These are phyloP conservation scores for Galerina marginata DNA, from an alignment of 768 basidiomycete species.

Conservation along the genomic window DNA sequence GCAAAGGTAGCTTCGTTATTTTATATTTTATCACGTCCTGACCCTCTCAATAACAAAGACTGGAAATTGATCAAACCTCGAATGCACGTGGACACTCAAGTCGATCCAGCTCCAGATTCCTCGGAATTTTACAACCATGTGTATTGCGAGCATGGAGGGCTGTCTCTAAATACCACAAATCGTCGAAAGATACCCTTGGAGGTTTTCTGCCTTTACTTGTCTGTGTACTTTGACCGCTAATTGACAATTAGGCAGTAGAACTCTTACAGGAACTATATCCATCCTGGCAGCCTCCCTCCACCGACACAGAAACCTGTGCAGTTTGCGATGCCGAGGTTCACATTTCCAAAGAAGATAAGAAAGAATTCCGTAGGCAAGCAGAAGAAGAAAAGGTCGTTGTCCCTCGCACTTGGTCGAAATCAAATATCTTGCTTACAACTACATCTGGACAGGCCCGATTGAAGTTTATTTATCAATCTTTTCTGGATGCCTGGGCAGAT, in stretches of 20 bases:
- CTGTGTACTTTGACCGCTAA: neutral
- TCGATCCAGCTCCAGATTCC: slow-evolving; percentile 73
- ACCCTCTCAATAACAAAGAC: slow-evolving; percentile 46
- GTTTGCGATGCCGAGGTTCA: slow-evolving; percentile 65
- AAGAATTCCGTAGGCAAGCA: slow-evolving; percentile 64
- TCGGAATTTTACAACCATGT: slow-evolving; percentile 63
- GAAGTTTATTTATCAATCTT: slow-evolving; percentile 60
- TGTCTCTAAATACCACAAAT: slow-evolving; percentile 58
- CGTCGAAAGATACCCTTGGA: slow-evolving; percentile 68
- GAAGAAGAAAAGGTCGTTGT: slow-evolving; percentile 77
- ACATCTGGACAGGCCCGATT: slow-evolving; percentile 57
- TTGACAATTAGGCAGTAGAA: slow-evolving; percentile 51
- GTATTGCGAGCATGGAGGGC: slow-evolving; percentile 69
- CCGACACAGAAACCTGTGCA: slow-evolving; percentile 57
- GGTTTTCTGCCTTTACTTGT: slow-evolving; percentile 36
- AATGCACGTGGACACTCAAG: slow-evolving; percentile 66
- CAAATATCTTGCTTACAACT: slow-evolving; percentile 7
- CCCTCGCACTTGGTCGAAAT: neutral
- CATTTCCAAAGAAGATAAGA: slow-evolving; percentile 64
- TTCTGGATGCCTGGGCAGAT: slow-evolving; percentile 29
- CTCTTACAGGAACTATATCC: slow-evolving; percentile 67
- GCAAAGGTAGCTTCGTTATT: slow-evolving; percentile 58
- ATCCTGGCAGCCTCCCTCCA: slow-evolving; percentile 62
- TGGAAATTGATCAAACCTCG: slow-evolving; percentile 76
- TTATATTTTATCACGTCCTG: slow-evolving; percentile 7